phyloP scores from a whole-genome alignment of 345 rosid genomes.

The Corchorus capsularis region DNA sequence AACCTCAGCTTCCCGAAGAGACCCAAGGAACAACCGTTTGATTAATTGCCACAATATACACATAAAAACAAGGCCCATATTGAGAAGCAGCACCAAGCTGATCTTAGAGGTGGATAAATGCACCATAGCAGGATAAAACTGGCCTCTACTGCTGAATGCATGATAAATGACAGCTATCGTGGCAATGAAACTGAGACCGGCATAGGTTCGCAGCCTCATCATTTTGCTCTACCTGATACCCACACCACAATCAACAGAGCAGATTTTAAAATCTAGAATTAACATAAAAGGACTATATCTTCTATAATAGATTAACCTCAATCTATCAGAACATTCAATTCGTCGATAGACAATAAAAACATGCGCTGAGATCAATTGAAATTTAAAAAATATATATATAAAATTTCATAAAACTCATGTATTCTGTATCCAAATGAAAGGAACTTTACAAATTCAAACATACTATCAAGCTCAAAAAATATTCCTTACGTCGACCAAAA shows the following conservation, averaged over 20 bases:
- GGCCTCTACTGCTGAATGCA: constrained; percentile 80
- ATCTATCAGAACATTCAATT: not conserved
- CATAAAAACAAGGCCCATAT: constrained; percentile 87
- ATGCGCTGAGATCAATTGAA: not conserved
- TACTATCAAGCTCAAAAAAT: not conserved
- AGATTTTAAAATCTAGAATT: not conserved
- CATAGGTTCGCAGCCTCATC: constrained; percentile 82
- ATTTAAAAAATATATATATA: not conserved
- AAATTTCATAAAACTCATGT: not conserved
- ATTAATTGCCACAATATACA: constrained; percentile 74
- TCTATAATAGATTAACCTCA: not conserved
- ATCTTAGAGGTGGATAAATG: constrained; percentile 88
- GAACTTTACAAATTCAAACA: not conserved
- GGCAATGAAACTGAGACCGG: constrained; percentile 60
- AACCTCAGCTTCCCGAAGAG: constrained; percentile 93
- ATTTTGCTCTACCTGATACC: constrained; percentile 32
- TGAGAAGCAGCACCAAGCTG: constrained; percentile 72
- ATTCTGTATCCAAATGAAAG: not conserved
- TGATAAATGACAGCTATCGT: constrained; percentile 66
- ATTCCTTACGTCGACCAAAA: not conserved
- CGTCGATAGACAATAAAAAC: not conserved
- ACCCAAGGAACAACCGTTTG: constrained; percentile 76
- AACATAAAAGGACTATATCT: not conserved
- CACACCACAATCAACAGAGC: not conserved
- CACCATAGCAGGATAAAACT: constrained; percentile 89